A percentile compares a stretch with the other conserved stretches of the same genome.
These are phyloP conservation scores for Massospora cicadina DNA, from an alignment of 371 early-diverging fungal genomes.

Conservation along the genomic window DNA sequence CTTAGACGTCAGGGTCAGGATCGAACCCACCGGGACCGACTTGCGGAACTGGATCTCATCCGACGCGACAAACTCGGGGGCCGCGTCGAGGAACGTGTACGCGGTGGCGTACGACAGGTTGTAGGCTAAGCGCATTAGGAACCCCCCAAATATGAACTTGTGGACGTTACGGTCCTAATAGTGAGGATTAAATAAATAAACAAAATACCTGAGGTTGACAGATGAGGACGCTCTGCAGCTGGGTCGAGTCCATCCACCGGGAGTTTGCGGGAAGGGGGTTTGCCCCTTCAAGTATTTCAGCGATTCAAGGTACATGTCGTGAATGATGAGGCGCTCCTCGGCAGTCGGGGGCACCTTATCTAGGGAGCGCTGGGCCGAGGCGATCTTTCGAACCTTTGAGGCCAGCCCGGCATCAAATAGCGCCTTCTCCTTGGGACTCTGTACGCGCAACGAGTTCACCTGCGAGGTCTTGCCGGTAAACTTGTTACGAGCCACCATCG, in stretches of 20 bases:
- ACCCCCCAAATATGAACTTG: conserved; percentile 82
- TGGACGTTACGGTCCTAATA: conserved; percentile 84
- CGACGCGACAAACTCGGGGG: conserved; percentile 42
- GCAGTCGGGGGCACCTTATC: conserved; percentile 53
- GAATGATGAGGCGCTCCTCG: conserved; percentile 66
- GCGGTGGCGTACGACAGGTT: conserved; percentile 58
- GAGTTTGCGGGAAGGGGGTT: conserved; percentile 26
- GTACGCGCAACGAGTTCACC: conserved; percentile 52
- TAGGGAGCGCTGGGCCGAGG: conserved; percentile 14
- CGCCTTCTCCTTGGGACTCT: conserved; percentile 48
- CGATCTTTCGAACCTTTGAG: conserved; percentile 10
- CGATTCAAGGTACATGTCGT: conserved; percentile 55
- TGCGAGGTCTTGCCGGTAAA: conserved; percentile 44
- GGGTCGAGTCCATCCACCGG: conserved; percentile 68
- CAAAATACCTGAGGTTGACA: conserved; percentile 46
- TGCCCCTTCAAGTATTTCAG: conserved; percentile 21
- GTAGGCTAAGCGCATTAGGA: conserved; percentile 55
- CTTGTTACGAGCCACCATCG: conserved; percentile 79
- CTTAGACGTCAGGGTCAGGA: conserved; percentile 51
- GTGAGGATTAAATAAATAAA: conserved; percentile 33
- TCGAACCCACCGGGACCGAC: conserved; percentile 80
- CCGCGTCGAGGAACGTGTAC: not conserved
- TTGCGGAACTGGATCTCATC: conserved; percentile 76
- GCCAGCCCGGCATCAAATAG: conserved; percentile 54
- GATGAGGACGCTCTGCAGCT: conserved; percentile 42